Evolutionary conservation across 2,329 filamentous ascomycete species (phyloP).

Genomic region (Colletotrichum nymphaeae): DNA sequence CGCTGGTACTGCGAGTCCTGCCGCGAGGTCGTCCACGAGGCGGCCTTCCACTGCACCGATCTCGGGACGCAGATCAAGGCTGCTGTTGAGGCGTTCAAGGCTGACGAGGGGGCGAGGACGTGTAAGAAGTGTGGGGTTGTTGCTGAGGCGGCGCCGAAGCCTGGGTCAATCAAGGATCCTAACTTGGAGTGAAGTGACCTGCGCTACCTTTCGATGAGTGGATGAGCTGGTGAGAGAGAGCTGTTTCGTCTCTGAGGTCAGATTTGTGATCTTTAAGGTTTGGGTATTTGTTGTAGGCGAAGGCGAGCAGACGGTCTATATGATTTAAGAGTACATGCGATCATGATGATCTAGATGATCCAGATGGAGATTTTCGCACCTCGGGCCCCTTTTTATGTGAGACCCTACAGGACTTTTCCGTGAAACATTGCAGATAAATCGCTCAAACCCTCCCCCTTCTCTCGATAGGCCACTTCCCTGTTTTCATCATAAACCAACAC

Average conservation of each 20-base stretch:
- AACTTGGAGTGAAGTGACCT: conserved; percentile 55
- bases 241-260: not conserved
- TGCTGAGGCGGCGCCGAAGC: conserved; percentile 76
- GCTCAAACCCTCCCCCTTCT: not conserved
- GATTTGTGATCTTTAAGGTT: not conserved
- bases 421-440: not conserved
- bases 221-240: not conserved
- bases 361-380: not conserved
- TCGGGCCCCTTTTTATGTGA: not conserved
- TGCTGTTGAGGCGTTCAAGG: conserved; percentile 85
- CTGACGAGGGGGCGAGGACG: conserved; percentile 72
- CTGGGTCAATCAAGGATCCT: conserved; percentile 69
- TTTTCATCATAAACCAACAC: not conserved
- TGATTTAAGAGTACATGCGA: conserved; percentile 23
- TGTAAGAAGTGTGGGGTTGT: conserved; percentile 82
- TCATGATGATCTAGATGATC: conserved; percentile 14
- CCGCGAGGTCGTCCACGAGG: conserved; percentile 82
- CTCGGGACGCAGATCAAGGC: conserved; percentile 94
- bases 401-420: not conserved
- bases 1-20: conserved; percentile 90
- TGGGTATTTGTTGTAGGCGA: conserved; percentile 11
- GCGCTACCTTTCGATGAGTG: not conserved
- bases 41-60: conserved; percentile 87
- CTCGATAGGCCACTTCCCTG: not conserved
- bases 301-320: conserved; percentile 24